Conservation (phyloP, 2,329 filamentous ascomycete genomes). For the Raffaelea arxii region DNA sequence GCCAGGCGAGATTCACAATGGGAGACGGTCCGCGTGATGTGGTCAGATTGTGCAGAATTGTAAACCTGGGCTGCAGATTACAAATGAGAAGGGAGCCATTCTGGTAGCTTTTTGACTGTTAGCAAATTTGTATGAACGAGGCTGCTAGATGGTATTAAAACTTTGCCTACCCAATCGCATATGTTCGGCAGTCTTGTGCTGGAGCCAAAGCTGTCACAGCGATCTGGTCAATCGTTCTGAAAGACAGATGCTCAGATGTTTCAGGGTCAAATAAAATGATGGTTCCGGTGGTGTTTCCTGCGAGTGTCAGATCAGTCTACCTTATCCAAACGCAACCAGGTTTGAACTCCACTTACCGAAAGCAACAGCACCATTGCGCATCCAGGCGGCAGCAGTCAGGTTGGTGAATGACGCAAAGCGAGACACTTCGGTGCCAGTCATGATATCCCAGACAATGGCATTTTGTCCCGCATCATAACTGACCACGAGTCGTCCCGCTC, state of each 20-base stretch:
- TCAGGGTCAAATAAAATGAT: constrained; percentile 91
- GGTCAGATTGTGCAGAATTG: constrained; percentile 83
- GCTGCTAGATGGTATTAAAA: neutral
- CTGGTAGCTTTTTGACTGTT: constrained; percentile 56
- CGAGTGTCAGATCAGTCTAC: constrained; percentile 12
- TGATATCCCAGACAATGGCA: constrained; percentile 92
- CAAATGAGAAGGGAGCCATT: constrained; percentile 92
- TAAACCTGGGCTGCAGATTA: constrained; percentile 82
- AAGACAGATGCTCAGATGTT: constrained; percentile 85
- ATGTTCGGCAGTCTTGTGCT: constrained; percentile 80
- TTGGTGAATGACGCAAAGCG: constrained; percentile 89
- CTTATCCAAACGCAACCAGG: neutral
- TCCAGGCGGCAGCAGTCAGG: constrained; percentile 80
- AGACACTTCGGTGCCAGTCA: constrained; percentile 82
- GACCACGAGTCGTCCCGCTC: constrained; percentile 75
- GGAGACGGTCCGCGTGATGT: constrained; percentile 77
- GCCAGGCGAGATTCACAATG: constrained; percentile 83
- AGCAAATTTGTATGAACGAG: neutral
- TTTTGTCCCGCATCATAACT: constrained; percentile 89
- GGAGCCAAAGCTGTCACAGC: constrained; percentile 91
- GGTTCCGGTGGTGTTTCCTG: constrained; percentile 86
- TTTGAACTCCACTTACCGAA: constrained; percentile 58
- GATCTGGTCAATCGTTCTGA: constrained; percentile 82
- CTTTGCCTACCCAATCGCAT: constrained; percentile 75
- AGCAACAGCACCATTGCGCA: constrained; percentile 92